Conservation (phyloP, 495 filamentous ascomycete genomes). For the Penicillium angulare region DNA sequence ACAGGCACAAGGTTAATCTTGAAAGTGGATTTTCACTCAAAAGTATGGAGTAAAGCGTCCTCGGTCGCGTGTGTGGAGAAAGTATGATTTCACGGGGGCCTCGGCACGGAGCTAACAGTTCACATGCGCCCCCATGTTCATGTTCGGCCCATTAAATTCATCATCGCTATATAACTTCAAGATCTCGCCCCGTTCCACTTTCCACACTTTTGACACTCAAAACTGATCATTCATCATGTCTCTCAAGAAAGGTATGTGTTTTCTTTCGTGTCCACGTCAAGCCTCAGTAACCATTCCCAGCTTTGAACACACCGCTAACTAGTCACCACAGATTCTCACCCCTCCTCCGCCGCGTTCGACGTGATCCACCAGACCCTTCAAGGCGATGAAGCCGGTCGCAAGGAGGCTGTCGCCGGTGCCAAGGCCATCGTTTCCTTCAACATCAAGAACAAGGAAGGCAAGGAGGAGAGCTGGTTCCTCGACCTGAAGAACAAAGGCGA, state of each 20-base stretch:
- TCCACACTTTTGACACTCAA: not conserved
- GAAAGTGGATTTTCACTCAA: too few relatives aligned
- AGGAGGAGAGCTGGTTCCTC: conserved; percentile 86
- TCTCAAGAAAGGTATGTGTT: conserved; percentile 71
- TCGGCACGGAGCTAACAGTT: conserved; percentile 16
- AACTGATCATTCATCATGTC: conserved; percentile 59
- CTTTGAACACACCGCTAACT: not conserved
- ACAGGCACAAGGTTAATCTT: too few relatives aligned
- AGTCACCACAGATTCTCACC: conserved; percentile 67
- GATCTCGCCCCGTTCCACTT: not conserved
- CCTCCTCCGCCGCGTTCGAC: conserved; percentile 89
- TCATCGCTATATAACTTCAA: conserved; percentile 5
- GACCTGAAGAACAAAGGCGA: conserved; percentile 88
- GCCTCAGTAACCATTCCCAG: too few relatives aligned
- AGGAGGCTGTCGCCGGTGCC: conserved; percentile 83
- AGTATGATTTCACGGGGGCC: conserved; percentile 18
- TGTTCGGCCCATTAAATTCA: too few relatives aligned
- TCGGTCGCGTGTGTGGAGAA: conserved; percentile 13
- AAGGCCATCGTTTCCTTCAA: conserved; percentile 88
- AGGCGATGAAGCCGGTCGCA: conserved; percentile 67
- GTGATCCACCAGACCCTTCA: conserved; percentile 73
- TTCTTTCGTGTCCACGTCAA: not conserved
- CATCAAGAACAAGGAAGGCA: conserved; percentile 79
- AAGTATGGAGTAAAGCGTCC: not conserved
- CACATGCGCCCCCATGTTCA: conserved; percentile 18